A percentile compares a stretch with the other conserved stretches of the same genome.
These are phyloP conservation scores for Cytospora chrysosperma DNA, from an alignment of 2,329 filamentous ascomycete species.

Conservation along the genomic window DNA sequence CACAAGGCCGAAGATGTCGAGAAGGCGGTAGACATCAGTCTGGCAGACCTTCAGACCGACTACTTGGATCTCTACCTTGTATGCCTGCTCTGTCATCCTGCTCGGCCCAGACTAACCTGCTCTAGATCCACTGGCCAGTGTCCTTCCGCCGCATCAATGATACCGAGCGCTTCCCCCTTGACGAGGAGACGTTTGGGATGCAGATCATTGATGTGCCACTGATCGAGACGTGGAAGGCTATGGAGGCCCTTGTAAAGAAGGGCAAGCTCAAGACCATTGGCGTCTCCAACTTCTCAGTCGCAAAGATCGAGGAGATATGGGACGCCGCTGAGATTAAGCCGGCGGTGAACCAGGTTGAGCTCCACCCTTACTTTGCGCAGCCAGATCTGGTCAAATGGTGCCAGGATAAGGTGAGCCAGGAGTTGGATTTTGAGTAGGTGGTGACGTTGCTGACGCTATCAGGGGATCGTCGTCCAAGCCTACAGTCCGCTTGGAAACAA, in stretches of 20 bases:
- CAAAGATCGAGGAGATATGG: constrained; percentile 50
- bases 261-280: constrained; percentile 55
- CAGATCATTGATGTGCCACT: constrained; percentile 41
- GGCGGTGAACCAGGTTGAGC: constrained; percentile 46
- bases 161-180: constrained; percentile 41
- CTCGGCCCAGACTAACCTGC: constrained; percentile 22
- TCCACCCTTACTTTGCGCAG: constrained; percentile 42
- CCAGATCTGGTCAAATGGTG: constrained; percentile 49
- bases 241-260: constrained; percentile 53
- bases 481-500: constrained; percentile 61
- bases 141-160: constrained; percentile 42
- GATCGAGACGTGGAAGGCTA: constrained; percentile 56
- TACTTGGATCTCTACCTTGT: constrained; percentile 46
- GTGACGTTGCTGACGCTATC: background rate
- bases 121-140: constrained; percentile 49
- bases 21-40: constrained; percentile 40
- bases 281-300: constrained; percentile 52
- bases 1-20: constrained; percentile 44
- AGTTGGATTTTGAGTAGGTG: background rate
- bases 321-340: constrained; percentile 44
- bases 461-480: constrained; percentile 48
- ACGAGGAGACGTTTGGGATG: constrained; percentile 42
- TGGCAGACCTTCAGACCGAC: constrained; percentile 43
- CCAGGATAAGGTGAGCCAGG: constrained; percentile 36
- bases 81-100: constrained; percentile 29